Conservation (phyloP, 441 rosid species). For the Theobroma grandiflorum region DNA sequence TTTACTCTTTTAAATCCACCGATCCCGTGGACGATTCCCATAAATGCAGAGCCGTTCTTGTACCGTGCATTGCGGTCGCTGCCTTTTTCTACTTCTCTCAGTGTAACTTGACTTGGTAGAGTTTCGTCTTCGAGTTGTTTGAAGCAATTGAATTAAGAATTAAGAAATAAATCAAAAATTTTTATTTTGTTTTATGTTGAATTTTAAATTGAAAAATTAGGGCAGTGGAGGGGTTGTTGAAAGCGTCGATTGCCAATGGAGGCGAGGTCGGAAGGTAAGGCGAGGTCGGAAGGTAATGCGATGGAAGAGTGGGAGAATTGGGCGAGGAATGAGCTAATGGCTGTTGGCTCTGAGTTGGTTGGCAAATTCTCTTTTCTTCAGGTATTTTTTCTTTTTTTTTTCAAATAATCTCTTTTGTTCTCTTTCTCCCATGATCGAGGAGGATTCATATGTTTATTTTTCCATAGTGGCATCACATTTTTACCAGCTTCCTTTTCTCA, state of each 20-base stretch:
- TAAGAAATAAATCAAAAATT: background rate
- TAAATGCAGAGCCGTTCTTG: slow-evolving; percentile 58
- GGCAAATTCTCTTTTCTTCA: slow-evolving; percentile 88
- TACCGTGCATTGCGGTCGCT: slow-evolving; percentile 72
- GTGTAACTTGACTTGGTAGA: slow-evolving; percentile 59
- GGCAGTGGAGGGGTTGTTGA: slow-evolving; percentile 52
- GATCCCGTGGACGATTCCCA: slow-evolving; percentile 42
- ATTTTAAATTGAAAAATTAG: slow-evolving; percentile 39
- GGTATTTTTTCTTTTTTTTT: slow-evolving; percentile 41
- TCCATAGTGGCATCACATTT: too few relatives aligned
- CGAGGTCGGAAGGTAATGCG: slow-evolving; percentile 43
- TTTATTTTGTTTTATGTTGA: background rate
- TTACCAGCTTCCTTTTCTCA: too few relatives aligned
- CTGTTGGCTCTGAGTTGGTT: slow-evolving; percentile 81
- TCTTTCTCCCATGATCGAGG: too few relatives aligned
- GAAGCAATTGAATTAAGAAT: background rate
- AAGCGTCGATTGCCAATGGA: slow-evolving; percentile 53
- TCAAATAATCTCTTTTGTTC: too few relatives aligned
- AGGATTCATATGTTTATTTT: too few relatives aligned
- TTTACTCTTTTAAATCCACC: slow-evolving; percentile 48
- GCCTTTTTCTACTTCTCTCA: slow-evolving; percentile 75
- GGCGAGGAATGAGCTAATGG: slow-evolving; percentile 85
- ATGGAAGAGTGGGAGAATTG: slow-evolving; percentile 73
- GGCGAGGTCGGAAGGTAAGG: slow-evolving; percentile 42
- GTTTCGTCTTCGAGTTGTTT: background rate